Evolutionary conservation across 768 basidiomycete genomes (phyloP).

Genomic region (Podaxis sp.): DNA sequence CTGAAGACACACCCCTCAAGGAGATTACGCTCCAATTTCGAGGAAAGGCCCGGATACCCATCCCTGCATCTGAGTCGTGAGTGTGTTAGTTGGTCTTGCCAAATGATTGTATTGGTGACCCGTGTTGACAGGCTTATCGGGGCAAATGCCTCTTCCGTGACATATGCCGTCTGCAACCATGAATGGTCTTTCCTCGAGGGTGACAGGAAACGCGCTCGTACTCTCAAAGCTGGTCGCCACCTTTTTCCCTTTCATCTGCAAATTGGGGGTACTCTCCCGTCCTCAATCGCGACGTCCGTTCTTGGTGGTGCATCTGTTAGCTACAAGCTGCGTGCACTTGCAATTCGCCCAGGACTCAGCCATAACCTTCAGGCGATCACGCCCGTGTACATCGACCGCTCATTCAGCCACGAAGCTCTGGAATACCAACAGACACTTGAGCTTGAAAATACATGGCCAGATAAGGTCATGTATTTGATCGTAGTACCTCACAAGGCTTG

Average conservation of each 20-base stretch:
- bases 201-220: slow-evolving; percentile 73
- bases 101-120: slow-evolving; percentile 11
- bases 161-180: slow-evolving; percentile 71
- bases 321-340: slow-evolving; percentile 91
- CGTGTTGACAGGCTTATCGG: slow-evolving; percentile 34
- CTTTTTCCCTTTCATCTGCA: slow-evolving; percentile 89
- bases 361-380: slow-evolving; percentile 55
- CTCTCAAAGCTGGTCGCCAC: slow-evolving; percentile 94
- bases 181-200: slow-evolving; percentile 94
- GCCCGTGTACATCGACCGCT: slow-evolving; percentile 68
- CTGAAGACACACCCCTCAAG: slow-evolving; percentile 80
- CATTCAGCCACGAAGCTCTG: slow-evolving; percentile 77
- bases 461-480: slow-evolving; percentile 93
- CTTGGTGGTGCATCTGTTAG: slow-evolving; percentile 62
- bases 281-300: slow-evolving; percentile 57
- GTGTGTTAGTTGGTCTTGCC: slow-evolving; percentile 24
- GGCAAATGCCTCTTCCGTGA: slow-evolving; percentile 41
- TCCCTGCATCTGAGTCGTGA: slow-evolving; percentile 55
- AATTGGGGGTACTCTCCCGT: slow-evolving; percentile 83
- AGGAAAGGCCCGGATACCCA: slow-evolving; percentile 77
- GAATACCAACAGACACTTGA: slow-evolving; percentile 97
- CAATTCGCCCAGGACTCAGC: slow-evolving; percentile 65
- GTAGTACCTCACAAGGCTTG: slow-evolving; percentile 95
- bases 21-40: slow-evolving; percentile 82
- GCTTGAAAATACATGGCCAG: slow-evolving; percentile 96